Evolutionary conservation across 257 asterid species (phyloP).

Genomic region (Striga asiatica): DNA sequence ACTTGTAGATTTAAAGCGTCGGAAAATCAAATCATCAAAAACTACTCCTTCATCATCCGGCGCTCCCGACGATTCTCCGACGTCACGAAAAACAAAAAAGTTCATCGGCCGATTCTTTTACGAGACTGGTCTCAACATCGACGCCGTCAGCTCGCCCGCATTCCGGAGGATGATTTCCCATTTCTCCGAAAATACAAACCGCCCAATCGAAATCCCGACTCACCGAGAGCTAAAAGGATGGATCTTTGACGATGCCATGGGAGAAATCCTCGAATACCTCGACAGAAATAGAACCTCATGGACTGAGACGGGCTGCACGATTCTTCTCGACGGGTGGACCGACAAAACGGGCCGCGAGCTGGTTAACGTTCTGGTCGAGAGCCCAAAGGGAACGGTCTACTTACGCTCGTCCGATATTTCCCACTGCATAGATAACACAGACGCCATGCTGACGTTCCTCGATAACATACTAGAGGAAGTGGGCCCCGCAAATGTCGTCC

Average conservation of each 20-base stretch:
- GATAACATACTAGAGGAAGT: constrained; percentile 26
- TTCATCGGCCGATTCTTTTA: constrained; percentile 33
- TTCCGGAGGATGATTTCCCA: constrained; percentile 31
- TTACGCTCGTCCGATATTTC: constrained; percentile 35
- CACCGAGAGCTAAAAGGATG: constrained; percentile 40
- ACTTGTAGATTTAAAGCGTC: constrained; percentile 9
- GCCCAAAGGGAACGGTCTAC: constrained; percentile 46
- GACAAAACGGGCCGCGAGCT: constrained; percentile 25
- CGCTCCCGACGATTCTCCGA: neutral
- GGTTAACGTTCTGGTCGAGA: constrained; percentile 33
- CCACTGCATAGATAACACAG: constrained; percentile 11
- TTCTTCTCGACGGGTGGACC: constrained; percentile 54
- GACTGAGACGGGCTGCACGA: constrained; percentile 47
- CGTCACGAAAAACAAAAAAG: constrained; percentile 15
- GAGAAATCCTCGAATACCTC: constrained; percentile 27
- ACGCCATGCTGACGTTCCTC: constrained; percentile 20
- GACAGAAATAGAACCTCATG: constrained; percentile 28
- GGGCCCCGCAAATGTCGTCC: constrained; percentile 46
- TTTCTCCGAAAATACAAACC: neutral
- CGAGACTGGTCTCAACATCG: constrained; percentile 33
- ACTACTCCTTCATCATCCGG: neutral
- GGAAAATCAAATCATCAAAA: constrained; percentile 1
- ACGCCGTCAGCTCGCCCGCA: constrained; percentile 23
- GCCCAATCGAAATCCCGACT: constrained; percentile 28
- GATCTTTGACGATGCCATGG: constrained; percentile 31